Evolutionary conservation across 306 rosid genomes (phyloP).

Genomic region (Inga laurina): DNA sequence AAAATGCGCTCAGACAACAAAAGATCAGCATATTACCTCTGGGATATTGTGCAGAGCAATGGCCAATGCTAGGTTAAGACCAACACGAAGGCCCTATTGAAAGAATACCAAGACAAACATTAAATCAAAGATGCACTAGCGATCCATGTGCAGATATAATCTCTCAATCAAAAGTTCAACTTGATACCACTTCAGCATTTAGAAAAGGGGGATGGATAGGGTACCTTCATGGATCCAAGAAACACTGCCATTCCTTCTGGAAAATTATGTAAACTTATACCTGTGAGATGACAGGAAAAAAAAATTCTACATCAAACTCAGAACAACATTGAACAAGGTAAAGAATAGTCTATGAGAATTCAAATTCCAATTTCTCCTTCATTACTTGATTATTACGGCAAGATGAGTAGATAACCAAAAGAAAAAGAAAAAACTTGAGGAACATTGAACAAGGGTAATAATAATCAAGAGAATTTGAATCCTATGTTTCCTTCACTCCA

Average conservation of each 20-base stretch:
- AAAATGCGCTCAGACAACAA: neutral
- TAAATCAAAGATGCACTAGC: constrained; percentile 24
- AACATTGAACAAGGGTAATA: neutral
- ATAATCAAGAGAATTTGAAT: neutral
- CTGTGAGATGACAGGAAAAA: constrained; percentile 38
- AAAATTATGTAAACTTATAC: constrained; percentile 97
- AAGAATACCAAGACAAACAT: constrained; percentile 32
- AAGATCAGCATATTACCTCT: constrained; percentile 65
- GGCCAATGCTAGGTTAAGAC: constrained; percentile 94
- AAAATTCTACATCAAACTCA: constrained; percentile 1
- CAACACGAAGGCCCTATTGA: constrained; percentile 90
- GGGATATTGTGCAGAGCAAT: constrained; percentile 98
- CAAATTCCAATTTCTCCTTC: constrained; percentile 6
- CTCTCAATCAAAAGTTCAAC: constrained; percentile 13
- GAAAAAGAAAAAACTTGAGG: neutral
- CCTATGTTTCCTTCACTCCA: neutral
- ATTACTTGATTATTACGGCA: neutral
- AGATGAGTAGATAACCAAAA: neutral
- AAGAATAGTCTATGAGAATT: constrained; percentile 11
- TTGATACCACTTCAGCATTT: neutral
- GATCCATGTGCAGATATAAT: constrained; percentile 20
- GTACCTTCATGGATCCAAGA: constrained; percentile 96
- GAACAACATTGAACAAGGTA: constrained; percentile 8
- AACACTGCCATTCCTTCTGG: constrained; percentile 99
- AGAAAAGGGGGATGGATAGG: neutral